phyloP scores from a whole-genome alignment of 345 rosid species.

The Corymbia maculata region DNA sequence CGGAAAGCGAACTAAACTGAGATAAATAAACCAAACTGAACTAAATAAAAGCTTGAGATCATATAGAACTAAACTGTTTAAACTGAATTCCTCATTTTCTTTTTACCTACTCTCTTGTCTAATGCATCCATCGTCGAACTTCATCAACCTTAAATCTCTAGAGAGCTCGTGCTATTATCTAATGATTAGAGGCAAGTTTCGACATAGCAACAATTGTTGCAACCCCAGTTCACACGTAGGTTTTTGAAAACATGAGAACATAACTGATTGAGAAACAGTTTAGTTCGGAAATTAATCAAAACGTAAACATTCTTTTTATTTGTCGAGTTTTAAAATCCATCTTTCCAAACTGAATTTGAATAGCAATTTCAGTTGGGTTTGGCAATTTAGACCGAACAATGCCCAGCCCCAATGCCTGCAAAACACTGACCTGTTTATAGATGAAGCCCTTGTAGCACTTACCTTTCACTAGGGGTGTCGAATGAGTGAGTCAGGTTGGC shows the following conservation, averaged over 20 bases:
- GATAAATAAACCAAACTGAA: background rate
- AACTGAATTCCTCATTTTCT: background rate
- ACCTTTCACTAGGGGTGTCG: background rate
- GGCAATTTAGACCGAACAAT: background rate
- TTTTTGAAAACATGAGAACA: too few species aligned
- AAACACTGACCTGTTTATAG: constrained; percentile 1
- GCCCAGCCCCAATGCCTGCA: background rate
- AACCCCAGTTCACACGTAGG: background rate
- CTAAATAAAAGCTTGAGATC: background rate
- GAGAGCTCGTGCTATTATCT: background rate
- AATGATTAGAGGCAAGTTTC: background rate
- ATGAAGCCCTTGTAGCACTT: background rate
- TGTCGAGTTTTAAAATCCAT: background rate
- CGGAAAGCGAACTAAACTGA: background rate
- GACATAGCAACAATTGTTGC: background rate
- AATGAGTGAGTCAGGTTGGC: too few species aligned
- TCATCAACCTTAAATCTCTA: background rate
- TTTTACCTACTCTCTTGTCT: background rate
- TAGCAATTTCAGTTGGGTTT: background rate
- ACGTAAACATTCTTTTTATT: background rate
- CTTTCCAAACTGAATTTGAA: background rate
- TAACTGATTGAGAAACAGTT: background rate
- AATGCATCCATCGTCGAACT: background rate
- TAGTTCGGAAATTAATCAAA: background rate
- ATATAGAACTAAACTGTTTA: background rate